These are phyloP conservation scores for Sanghuangporus sanghuang DNA, from an alignment of 1,284 basidiomycete genomes.

Conservation along the genomic window DNA sequence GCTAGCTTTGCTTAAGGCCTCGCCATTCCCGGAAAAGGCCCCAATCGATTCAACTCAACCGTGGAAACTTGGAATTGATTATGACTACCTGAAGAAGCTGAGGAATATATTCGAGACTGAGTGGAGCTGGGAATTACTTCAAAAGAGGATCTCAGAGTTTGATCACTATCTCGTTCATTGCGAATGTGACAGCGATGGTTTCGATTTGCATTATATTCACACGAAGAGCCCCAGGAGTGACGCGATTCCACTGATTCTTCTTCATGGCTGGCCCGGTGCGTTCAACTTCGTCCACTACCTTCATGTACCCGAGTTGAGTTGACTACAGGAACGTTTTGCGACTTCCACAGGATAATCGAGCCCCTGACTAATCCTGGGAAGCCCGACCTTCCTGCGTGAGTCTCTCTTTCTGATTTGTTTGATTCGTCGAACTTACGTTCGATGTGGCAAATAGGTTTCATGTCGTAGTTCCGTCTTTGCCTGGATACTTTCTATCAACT, in stretches of 20 bases:
- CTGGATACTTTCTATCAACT: constrained; percentile 23
- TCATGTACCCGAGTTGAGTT: background rate
- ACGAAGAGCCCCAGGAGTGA: constrained; percentile 18
- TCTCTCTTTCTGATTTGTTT: background rate
- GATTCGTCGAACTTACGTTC: too few relatives aligned
- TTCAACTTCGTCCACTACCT: background rate
- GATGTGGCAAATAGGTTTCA: background rate
- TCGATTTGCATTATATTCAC: constrained; percentile 22
- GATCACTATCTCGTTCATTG: constrained; percentile 19
- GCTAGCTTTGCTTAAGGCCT: constrained; percentile 12
- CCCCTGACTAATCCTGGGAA: constrained; percentile 20
- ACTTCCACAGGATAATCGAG: constrained; percentile 24
- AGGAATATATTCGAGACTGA: constrained; percentile 16
- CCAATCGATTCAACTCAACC: constrained; percentile 14
- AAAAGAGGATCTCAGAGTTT: constrained; percentile 12
- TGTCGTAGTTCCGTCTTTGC: constrained; percentile 23
- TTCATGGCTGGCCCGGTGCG: constrained; percentile 25
- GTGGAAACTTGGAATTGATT: constrained; percentile 19
- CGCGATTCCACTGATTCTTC: constrained; percentile 23
- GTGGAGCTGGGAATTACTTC: constrained; percentile 17
- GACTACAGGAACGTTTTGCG: constrained; percentile 21
- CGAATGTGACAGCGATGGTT: constrained; percentile 14
- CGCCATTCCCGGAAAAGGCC: constrained; percentile 12
- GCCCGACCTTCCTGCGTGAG: constrained; percentile 22
- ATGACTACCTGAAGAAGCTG: constrained; percentile 15